Evolutionary conservation across 148 eudicot species (phyloP).

Genomic region (Selenicereus undatus): DNA sequence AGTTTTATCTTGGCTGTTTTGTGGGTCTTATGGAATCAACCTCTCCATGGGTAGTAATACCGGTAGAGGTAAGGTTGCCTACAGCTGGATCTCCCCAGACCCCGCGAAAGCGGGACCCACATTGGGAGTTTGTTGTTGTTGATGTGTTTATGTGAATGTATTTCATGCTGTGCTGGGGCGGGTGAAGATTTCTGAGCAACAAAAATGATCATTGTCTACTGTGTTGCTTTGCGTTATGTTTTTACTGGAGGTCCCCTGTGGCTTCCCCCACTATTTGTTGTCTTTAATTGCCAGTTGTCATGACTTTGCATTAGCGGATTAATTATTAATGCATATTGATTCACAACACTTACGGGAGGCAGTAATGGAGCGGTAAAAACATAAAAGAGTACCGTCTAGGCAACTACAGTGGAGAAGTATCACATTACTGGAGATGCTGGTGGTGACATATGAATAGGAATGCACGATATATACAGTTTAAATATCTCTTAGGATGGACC

Average conservation of each 20-base stretch:
- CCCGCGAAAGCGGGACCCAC: too few species aligned
- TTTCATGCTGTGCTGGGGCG: not conserved
- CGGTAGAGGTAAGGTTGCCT: too few species aligned
- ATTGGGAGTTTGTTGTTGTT: too few species aligned
- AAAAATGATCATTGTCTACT: not conserved
- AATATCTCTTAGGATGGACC: not conserved
- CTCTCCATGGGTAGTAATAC: too few species aligned
- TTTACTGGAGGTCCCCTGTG: not conserved
- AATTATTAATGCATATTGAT: not conserved
- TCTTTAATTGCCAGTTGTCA: not conserved
- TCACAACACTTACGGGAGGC: not conserved
- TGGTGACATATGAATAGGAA: not conserved
- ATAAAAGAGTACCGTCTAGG: not conserved
- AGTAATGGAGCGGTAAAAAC: not conserved
- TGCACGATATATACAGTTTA: not conserved
- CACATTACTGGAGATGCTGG: not conserved
- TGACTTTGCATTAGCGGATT: not conserved
- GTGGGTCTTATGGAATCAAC: too few species aligned
- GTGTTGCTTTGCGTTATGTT: not conserved
- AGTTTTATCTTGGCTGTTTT: too few species aligned
- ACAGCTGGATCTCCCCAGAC: too few species aligned
- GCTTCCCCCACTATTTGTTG: not conserved
- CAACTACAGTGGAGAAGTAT: not conserved
- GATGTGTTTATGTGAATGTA: too few species aligned
- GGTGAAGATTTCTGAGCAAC: not conserved